Conservation (phyloP, 345 rosid species). For the Cardamine resedifolia region DNA sequence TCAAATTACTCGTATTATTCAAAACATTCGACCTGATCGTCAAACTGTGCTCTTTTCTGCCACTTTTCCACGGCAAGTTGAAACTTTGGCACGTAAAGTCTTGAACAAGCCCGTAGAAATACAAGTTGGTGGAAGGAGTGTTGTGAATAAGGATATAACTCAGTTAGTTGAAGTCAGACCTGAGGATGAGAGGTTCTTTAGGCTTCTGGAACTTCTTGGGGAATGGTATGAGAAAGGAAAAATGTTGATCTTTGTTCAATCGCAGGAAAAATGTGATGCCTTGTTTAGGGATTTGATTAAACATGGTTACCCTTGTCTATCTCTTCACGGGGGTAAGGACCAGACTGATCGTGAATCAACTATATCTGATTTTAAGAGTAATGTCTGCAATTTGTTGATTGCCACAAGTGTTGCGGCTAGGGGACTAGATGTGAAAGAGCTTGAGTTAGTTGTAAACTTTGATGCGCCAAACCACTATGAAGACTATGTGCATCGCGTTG, state of each 20-base stretch:
- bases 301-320: constrained; percentile 87
- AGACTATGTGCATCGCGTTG: constrained; percentile 97
- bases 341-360: constrained; percentile 96
- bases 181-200: constrained; percentile 78
- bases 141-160: constrained; percentile 87
- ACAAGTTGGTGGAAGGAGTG: constrained; percentile 98
- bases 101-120: constrained; percentile 82
- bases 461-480: constrained; percentile 96
- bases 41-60: constrained; percentile 97
- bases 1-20: constrained; percentile 89
- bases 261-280: constrained; percentile 89
- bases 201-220: constrained; percentile 87
- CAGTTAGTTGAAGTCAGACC: constrained; percentile 94
- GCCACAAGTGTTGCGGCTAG: constrained; percentile 97
- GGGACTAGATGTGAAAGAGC: constrained; percentile 97
- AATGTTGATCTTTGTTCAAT: constrained; percentile 76
- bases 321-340: constrained; percentile 96
- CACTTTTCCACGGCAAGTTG: constrained; percentile 96
- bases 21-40: constrained; percentile 91
- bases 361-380: constrained; percentile 86
- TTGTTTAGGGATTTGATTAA: constrained; percentile 75
- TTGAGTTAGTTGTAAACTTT: constrained; percentile 84
- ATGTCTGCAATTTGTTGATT: constrained; percentile 82
- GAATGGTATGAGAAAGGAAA: constrained; percentile 99
- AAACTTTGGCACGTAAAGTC: constrained; percentile 85